Conservation (phyloP, 306 rosid species). For the Vachellia pachyceras region DNA sequence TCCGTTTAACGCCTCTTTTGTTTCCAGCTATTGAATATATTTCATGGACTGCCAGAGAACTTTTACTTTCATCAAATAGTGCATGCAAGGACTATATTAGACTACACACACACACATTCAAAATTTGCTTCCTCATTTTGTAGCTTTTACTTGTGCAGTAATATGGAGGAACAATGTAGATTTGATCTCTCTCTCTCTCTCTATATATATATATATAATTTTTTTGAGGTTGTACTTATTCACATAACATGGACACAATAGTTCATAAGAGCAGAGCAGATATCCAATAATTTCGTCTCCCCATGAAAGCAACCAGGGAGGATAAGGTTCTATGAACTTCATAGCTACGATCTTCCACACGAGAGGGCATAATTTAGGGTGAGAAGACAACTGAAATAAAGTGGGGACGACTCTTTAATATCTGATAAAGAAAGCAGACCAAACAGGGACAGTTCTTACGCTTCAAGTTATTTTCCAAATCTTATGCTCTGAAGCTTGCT, state of each 20-base stretch:
- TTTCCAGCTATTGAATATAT: background rate
- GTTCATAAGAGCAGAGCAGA: background rate
- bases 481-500: background rate
- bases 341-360: conserved; percentile 21
- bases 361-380: conserved; percentile 19
- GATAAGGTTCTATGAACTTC: conserved; percentile 41
- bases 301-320: conserved; percentile 19
- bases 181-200: background rate
- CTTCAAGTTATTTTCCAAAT: conserved; percentile 16
- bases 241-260: background rate
- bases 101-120: background rate
- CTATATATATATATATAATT: background rate
- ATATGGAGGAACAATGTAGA: background rate
- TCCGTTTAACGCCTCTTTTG: background rate
- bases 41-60: background rate
- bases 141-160: too few relatives aligned
- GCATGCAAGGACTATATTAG: background rate
- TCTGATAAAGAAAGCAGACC: conserved; percentile 44
- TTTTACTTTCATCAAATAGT: background rate
- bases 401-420: conserved; percentile 41
- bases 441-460: conserved; percentile 23
- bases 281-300: background rate
- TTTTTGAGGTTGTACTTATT: background rate
- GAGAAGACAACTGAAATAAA: conserved; percentile 31
- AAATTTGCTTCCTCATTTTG: too few relatives aligned